Evolutionary conservation across 768 basidiomycete genomes (phyloP).

Genomic region (Calocera cornea): DNA sequence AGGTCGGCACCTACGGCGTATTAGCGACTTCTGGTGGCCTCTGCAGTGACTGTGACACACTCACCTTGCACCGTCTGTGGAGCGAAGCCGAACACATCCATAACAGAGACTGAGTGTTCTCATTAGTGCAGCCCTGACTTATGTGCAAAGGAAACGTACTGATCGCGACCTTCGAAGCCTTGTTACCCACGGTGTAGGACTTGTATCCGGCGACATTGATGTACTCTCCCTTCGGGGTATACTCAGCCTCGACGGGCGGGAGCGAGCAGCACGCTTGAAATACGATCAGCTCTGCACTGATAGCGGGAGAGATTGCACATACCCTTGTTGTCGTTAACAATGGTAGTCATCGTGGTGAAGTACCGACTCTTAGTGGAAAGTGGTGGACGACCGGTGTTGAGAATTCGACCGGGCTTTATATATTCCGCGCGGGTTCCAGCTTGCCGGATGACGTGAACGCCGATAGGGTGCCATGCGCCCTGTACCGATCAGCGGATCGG

Average conservation of each 20-base stretch:
- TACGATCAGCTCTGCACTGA: not conserved
- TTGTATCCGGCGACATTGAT: constrained; percentile 22
- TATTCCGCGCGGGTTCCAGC: not conserved
- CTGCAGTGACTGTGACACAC: too few relatives aligned
- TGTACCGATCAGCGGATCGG: not conserved
- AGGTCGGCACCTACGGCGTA: not conserved
- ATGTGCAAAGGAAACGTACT: not conserved
- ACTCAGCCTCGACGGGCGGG: constrained; percentile 40
- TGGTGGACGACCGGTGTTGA: not conserved
- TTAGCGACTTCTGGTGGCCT: not conserved
- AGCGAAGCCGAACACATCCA: constrained; percentile 5
- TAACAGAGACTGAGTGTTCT: not conserved
- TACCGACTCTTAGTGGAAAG: not conserved
- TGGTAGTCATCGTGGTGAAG: not conserved
- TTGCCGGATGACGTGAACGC: not conserved
- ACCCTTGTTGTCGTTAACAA: constrained; percentile 1
- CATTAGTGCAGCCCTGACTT: not conserved
- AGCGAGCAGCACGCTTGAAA: constrained; percentile 37
- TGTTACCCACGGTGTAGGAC: constrained; percentile 21
- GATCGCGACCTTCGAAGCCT: constrained; percentile 4
- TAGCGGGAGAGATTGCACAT: not conserved
- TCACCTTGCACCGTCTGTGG: constrained; percentile 1
- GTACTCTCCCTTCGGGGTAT: constrained; percentile 35
- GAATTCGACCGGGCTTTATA: not conserved
- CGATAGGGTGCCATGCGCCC: not conserved